Conservation (phyloP, 2,329 filamentous ascomycete genomes). For the Epichloe aotearoae region DNA sequence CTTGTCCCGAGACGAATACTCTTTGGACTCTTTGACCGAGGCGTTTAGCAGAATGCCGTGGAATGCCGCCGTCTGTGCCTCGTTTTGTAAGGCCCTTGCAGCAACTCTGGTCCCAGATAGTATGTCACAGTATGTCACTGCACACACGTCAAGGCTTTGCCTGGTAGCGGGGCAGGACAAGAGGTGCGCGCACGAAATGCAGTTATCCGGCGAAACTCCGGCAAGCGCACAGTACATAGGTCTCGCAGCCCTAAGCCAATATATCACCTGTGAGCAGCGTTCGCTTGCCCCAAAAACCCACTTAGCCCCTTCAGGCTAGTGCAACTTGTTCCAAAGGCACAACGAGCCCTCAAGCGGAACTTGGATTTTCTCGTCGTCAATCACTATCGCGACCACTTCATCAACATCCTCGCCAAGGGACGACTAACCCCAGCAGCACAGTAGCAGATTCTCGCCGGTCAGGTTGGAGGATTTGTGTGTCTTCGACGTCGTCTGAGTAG, state of each 20-base stretch:
- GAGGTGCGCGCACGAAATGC: neutral
- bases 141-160: too few species aligned
- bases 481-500: constrained; percentile 21
- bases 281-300: constrained; percentile 20
- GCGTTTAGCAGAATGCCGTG: neutral
- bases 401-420: constrained; percentile 23
- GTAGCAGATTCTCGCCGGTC: constrained; percentile 25
- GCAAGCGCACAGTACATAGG: constrained; percentile 17
- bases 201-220: constrained; percentile 17
- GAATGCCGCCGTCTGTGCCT: neutral
- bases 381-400: constrained; percentile 27
- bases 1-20: neutral
- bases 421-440: constrained; percentile 30
- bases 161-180: neutral
- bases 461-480: constrained; percentile 25
- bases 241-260: constrained; percentile 28
- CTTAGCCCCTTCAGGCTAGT: constrained; percentile 22
- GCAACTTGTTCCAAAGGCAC: constrained; percentile 22
- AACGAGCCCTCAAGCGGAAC: constrained; percentile 25
- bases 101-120: too few species aligned
- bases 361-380: constrained; percentile 27
- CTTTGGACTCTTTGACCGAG: neutral
- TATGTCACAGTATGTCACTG: too few species aligned
- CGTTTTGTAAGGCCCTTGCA: too few species aligned
- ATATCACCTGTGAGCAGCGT: constrained; percentile 17